These are phyloP conservation scores for Magnaporthiopsis incrustans DNA, from an alignment of 2,329 filamentous ascomycete species.

Conservation along the genomic window DNA sequence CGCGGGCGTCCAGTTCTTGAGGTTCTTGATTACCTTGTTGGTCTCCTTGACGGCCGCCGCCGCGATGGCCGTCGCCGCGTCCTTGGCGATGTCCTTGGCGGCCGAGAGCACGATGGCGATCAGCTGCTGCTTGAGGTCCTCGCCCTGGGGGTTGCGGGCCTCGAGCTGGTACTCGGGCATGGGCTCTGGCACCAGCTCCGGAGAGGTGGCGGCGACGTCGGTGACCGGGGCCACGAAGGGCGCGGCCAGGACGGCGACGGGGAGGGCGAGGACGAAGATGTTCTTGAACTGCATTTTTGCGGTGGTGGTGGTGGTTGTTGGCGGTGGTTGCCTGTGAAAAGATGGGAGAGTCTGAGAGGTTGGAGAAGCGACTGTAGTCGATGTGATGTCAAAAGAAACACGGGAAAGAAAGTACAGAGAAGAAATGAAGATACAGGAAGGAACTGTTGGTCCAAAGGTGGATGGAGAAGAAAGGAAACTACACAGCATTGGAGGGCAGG, in stretches of 20 bases:
- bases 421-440: neutral
- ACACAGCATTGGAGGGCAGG: neutral
- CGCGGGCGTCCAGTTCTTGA: slow-evolving; percentile 2
- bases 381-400: neutral
- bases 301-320: neutral
- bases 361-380: neutral
- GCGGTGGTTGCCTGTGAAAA: neutral
- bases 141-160: neutral
- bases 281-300: slow-evolving; percentile 6
- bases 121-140: neutral
- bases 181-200: too few species aligned
- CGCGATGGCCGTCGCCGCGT: neutral
- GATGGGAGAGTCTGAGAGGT: neutral
- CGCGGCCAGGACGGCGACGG: neutral
- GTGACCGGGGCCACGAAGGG: neutral
- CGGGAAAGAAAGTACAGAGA: neutral
- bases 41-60: neutral
- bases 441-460: neutral
- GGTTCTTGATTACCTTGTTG: neutral
- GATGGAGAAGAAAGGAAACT: neutral
- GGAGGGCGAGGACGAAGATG: neutral
- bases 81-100: neutral
- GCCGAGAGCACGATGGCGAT: neutral
- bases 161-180: neutral
- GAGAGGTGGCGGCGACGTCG: too few species aligned